Evolutionary conservation across 331 rosid species (phyloP).

Genomic region (Ulmus americana): DNA sequence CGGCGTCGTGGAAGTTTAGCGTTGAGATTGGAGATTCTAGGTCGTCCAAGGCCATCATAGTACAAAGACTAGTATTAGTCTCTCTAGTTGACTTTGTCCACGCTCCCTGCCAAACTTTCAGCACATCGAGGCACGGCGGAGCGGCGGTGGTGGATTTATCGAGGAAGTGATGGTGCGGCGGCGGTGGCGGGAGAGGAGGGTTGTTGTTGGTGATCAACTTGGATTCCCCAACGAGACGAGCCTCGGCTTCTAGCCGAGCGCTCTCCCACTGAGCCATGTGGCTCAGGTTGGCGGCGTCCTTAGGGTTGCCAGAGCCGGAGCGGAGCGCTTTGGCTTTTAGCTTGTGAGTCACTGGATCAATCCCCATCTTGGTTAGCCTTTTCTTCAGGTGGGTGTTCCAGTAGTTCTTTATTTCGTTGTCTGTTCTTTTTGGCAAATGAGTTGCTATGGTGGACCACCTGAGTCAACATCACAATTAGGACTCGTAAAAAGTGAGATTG

Average conservation of each 20-base stretch:
- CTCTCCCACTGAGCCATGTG: constrained; percentile 64
- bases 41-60: constrained; percentile 27
- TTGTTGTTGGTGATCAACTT: constrained; percentile 6
- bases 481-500: too few species aligned
- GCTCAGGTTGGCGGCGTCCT: constrained; percentile 31
- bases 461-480: not conserved
- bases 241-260: constrained; percentile 51
- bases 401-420: constrained; percentile 51
- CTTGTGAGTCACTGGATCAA: constrained; percentile 48
- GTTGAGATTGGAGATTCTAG: constrained; percentile 44
- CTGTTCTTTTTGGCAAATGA: constrained; percentile 47
- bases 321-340: constrained; percentile 22
- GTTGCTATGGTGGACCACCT: constrained; percentile 48
- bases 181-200: constrained; percentile 2
- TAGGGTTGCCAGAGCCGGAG: constrained; percentile 15
- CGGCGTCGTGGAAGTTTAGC: constrained; percentile 26
- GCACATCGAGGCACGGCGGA: constrained; percentile 37
- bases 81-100: constrained; percentile 12
- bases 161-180: not conserved
- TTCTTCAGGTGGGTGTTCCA: constrained; percentile 26
- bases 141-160: constrained; percentile 18
- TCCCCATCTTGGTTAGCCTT: constrained; percentile 38
- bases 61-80: constrained; percentile 11
- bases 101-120: constrained; percentile 37
- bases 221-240: constrained; percentile 33